Conservation (phyloP, 345 rosid species). For the Acer saccharum region DNA sequence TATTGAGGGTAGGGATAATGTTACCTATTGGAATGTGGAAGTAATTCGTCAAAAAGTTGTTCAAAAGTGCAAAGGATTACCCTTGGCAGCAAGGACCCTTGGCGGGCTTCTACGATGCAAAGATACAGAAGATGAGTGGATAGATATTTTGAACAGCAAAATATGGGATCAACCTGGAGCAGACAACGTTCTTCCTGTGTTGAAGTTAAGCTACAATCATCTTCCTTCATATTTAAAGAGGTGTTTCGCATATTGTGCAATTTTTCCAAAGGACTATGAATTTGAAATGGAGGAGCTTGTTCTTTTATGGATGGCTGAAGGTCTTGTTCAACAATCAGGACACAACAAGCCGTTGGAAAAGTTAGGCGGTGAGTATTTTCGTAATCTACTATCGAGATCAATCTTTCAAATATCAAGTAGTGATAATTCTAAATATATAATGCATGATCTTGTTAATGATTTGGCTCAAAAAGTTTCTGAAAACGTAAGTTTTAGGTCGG, state of each 20-base stretch:
- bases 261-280: not conserved
- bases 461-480: not conserved
- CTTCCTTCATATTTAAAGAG: conserved; percentile 30
- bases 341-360: not conserved
- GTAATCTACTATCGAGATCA: conserved; percentile 12
- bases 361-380: conserved; percentile 10
- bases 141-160: not conserved
- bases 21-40: no score
- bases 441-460: conserved; percentile 2
- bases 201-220: conserved; percentile 4
- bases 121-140: not conserved
- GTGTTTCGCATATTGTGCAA: conserved; percentile 33
- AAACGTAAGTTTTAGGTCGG: not conserved
- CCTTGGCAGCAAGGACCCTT: no score
- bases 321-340: no score
- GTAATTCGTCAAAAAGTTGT: no score
- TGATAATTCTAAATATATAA: not conserved
- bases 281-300: conserved; percentile 10
- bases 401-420: not conserved
- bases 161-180: not conserved
- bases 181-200: not conserved
- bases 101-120: not conserved
- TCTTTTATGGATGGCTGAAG: conserved; percentile 28
- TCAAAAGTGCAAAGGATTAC: no score
- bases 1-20: no score